Conservation (phyloP, 371 early-diverging fungal genomes). For the Mucor velutinosus region DNA sequence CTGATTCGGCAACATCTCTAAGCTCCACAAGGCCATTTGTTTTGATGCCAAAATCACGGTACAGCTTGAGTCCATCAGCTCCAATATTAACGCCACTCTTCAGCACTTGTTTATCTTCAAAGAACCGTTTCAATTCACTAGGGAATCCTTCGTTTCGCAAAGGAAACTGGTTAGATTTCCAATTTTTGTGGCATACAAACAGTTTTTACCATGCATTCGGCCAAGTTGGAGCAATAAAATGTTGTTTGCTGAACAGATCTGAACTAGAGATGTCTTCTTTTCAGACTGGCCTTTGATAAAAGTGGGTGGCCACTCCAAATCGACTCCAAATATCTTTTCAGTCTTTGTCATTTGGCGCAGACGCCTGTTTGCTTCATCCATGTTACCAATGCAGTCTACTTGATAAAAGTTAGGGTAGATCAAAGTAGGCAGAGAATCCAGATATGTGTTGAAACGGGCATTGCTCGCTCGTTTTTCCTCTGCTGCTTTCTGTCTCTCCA, state of each 20-base stretch:
- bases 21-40: constrained; percentile 61
- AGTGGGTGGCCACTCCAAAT: constrained; percentile 61
- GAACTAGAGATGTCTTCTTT: constrained; percentile 52
- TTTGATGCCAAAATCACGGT: constrained; percentile 50
- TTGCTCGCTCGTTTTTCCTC: not conserved
- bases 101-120: constrained; percentile 37
- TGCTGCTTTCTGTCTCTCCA: not conserved
- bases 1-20: constrained; percentile 30
- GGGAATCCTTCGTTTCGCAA: constrained; percentile 38
- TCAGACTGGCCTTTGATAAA: constrained; percentile 34
- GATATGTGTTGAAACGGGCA: constrained; percentile 5
- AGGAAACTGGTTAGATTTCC: not conserved
- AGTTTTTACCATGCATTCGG: constrained; percentile 40
- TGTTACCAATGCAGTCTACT: constrained; percentile 18
- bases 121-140: constrained; percentile 32
- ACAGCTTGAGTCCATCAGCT: constrained; percentile 52
- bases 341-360: constrained; percentile 4
- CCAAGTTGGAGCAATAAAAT: constrained; percentile 53
- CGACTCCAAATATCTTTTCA: constrained; percentile 49
- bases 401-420: constrained; percentile 25
- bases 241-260: constrained; percentile 49
- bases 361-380: constrained; percentile 12
- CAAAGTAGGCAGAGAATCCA: constrained; percentile 13
- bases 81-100: constrained; percentile 61
- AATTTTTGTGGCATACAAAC: not conserved